phyloP scores from a whole-genome alignment of 805 yeast genomes.

The Saccharomyces paradoxus region DNA sequence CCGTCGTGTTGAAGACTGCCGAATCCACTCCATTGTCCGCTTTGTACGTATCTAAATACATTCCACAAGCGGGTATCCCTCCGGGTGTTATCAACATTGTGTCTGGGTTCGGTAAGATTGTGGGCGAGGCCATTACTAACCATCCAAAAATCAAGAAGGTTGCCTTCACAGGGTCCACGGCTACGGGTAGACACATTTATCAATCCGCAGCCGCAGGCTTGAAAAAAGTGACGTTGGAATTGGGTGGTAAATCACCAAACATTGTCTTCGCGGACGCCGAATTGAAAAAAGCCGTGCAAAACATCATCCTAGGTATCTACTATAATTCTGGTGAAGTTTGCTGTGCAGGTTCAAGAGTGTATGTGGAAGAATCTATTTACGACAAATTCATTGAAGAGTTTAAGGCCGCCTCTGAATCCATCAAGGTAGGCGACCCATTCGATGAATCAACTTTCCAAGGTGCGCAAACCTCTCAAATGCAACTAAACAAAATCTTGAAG shows the following conservation, averaged over 20 bases:
- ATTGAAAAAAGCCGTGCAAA: slow-evolving; percentile 63
- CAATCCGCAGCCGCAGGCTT: slow-evolving; percentile 70
- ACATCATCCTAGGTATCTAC: slow-evolving; percentile 75
- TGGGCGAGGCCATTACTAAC: slow-evolving; percentile 71
- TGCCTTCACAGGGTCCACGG: slow-evolving; percentile 94
- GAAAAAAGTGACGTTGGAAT: slow-evolving; percentile 87
- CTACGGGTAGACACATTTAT: slow-evolving; percentile 78
- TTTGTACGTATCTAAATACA: slow-evolving; percentile 58
- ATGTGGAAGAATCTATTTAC: slow-evolving; percentile 77
- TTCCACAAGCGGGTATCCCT: slow-evolving; percentile 81
- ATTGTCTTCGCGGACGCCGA: slow-evolving; percentile 82
- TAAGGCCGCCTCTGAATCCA: slow-evolving; percentile 41
- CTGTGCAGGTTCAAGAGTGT: slow-evolving; percentile 88
- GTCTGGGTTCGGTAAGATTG: slow-evolving; percentile 77
- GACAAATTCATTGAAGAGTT: slow-evolving; percentile 64
- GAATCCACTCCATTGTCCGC: slow-evolving; percentile 90
- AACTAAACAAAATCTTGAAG: slow-evolving; percentile 66
- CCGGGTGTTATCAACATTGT: slow-evolving; percentile 84
- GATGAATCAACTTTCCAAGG: slow-evolving; percentile 76
- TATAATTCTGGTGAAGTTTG: slow-evolving; percentile 95
- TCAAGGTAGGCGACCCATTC: slow-evolving; percentile 79
- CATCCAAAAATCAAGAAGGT: slow-evolving; percentile 82
- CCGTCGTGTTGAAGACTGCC: slow-evolving; percentile 81
- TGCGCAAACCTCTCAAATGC: slow-evolving; percentile 80
- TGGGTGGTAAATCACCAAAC: slow-evolving; percentile 95